phyloP scores from a whole-genome alignment of 768 basidiomycete species.

The Trametes cingulata region DNA sequence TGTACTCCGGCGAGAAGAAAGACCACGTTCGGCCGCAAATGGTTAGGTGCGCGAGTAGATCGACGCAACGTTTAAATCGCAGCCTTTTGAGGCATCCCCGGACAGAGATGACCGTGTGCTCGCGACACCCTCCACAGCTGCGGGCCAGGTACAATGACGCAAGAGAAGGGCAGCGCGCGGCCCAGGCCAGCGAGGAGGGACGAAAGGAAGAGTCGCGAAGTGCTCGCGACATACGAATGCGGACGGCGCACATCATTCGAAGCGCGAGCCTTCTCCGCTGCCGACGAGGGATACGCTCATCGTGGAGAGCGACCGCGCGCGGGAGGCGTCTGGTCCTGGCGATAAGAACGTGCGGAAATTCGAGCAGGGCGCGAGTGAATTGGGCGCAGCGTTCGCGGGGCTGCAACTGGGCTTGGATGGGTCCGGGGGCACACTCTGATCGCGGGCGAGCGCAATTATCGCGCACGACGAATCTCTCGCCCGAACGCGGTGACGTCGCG shows the following conservation, averaged over 20 bases:
- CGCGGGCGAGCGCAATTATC: neutral
- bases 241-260: conserved; percentile 17
- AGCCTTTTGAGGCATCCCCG: neutral
- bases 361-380: neutral
- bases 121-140: neutral
- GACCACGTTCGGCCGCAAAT: neutral
- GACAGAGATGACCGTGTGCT: neutral
- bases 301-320: conserved; percentile 2
- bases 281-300: neutral
- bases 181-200: neutral
- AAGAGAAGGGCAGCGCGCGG: neutral
- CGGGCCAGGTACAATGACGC: conserved; percentile 13
- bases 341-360: neutral
- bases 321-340: neutral
- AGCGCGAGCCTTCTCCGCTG: conserved; percentile 7
- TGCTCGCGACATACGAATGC: neutral
- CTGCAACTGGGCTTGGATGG: neutral
- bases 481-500: neutral
- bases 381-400: neutral
- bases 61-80: neutral
- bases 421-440: neutral
- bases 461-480: neutral
- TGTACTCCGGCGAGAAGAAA: neutral
- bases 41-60: neutral
- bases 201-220: conserved; percentile 5